These are phyloP conservation scores for Cephaloascus albidus DNA, from an alignment of 805 yeast species.

Conservation along the genomic window DNA sequence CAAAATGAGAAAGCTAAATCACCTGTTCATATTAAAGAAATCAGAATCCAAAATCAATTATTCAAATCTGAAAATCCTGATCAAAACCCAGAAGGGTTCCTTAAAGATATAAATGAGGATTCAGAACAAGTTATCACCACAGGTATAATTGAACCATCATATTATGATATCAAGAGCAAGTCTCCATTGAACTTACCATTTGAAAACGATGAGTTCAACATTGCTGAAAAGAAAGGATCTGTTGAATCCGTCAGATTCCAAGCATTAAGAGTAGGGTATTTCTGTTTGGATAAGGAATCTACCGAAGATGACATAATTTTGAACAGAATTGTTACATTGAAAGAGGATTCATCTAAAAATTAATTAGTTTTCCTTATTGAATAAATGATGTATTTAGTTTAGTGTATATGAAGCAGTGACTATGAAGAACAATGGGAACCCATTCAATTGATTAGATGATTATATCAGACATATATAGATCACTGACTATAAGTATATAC, in stretches of 20 bases:
- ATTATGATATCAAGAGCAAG: conserved; percentile 52
- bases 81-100: conserved; percentile 79
- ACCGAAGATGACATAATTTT: conserved; percentile 76
- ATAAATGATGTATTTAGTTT: too few relatives aligned
- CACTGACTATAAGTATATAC: too few relatives aligned
- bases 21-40: conserved; percentile 61
- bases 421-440: too few relatives aligned
- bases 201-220: conserved; percentile 53
- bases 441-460: too few relatives aligned
- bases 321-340: conserved; percentile 87
- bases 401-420: too few relatives aligned
- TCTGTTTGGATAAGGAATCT: conserved; percentile 77
- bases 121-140: conserved; percentile 59
- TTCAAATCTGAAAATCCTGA: conserved; percentile 90
- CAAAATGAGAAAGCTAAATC: conserved; percentile 49
- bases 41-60: conserved; percentile 79
- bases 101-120: conserved; percentile 73
- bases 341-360: conserved; percentile 60
- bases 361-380: too few relatives aligned
- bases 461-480: too few relatives aligned
- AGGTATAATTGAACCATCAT: conserved; percentile 74
- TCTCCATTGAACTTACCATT: conserved; percentile 71
- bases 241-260: conserved; percentile 93
- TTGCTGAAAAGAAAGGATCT: conserved; percentile 54
- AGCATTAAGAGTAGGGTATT: conserved; percentile 96